A percentile compares a stretch with the other conserved stretches of the same genome.
Conservation (phyloP, 1,139 yeast species). For the Geotrichum histeridarum region DNA sequence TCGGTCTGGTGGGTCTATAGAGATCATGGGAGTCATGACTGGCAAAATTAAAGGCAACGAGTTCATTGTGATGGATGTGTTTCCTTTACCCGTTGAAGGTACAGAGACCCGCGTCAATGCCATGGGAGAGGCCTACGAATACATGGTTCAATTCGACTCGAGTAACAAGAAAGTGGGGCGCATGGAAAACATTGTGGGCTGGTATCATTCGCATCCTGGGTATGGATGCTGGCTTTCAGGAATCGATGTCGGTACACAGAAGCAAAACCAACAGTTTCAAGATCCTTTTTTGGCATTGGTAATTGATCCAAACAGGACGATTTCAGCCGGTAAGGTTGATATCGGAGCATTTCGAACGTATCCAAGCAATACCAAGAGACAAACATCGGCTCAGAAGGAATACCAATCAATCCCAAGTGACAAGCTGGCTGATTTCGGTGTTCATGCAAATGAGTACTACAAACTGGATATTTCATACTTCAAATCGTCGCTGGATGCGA, state of each 20-base stretch:
- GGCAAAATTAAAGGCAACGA: conserved; percentile 60
- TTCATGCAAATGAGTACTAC: conserved; percentile 67
- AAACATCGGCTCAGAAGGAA: conserved; percentile 18
- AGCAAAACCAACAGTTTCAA: conserved; percentile 76
- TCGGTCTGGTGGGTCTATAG: conserved; percentile 79
- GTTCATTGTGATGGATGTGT: conserved; percentile 74
- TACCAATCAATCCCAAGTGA: conserved; percentile 42
- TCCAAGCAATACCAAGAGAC: conserved; percentile 43
- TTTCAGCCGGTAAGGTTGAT: conserved; percentile 62
- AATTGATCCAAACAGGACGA: conserved; percentile 73
- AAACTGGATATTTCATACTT: conserved; percentile 62
- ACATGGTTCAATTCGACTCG: conserved; percentile 79
- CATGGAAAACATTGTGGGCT: conserved; percentile 66
- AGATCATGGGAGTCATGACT: conserved; percentile 91
- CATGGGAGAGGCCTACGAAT: conserved; percentile 88
- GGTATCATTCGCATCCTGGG: conserved; percentile 96
- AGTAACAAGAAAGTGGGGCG: conserved; percentile 52
- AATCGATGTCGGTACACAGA: conserved; percentile 84
- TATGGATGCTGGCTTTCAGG: conserved; percentile 96
- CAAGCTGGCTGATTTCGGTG: conserved; percentile 60
- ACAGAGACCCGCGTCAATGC: conserved; percentile 96
- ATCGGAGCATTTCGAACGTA: conserved; percentile 90
- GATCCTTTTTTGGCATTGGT: conserved; percentile 90
- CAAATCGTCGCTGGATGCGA: conserved; percentile 50
- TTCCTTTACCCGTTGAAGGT: conserved; percentile 88